A percentile compares a stretch with the other conserved stretches of the same genome.
Evolutionary conservation across 1,284 basidiomycete genomes (phyloP).

Genomic region (Phylloboletellus chloephorus): DNA sequence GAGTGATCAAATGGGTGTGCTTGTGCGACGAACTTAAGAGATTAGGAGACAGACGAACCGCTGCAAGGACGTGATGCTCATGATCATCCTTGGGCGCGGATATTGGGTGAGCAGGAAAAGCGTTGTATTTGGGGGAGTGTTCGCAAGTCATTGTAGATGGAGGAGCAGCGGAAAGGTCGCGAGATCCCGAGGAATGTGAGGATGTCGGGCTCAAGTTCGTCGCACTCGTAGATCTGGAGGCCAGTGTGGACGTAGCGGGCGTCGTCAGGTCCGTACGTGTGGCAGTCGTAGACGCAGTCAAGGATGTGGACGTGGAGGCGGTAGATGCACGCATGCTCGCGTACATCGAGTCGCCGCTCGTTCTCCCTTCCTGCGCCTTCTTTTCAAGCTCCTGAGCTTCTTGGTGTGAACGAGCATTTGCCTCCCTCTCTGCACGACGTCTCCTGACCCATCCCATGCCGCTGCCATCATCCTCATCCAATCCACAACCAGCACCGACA

Average conservation of each 20-base stretch:
- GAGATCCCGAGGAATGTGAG: constrained; percentile 3
- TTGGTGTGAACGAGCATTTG: constrained; percentile 37
- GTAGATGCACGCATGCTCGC: constrained; percentile 25
- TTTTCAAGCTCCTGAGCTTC: constrained; percentile 24
- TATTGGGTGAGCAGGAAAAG: not conserved
- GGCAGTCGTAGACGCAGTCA: constrained; percentile 22
- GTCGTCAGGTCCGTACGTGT: constrained; percentile 19
- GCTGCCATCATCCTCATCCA: constrained; percentile 62
- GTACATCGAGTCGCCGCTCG: constrained; percentile 23
- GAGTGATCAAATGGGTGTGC: constrained; percentile 1
- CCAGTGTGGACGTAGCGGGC: constrained; percentile 18
- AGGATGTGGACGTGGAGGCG: constrained; percentile 23
- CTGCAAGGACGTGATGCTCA: constrained; percentile 22
- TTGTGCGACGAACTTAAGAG: constrained; percentile 10
- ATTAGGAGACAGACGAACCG: constrained; percentile 20
- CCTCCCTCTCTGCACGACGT: constrained; percentile 47
- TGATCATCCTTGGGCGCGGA: constrained; percentile 18
- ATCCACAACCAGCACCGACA: constrained; percentile 19
- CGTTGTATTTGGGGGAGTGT: not conserved
- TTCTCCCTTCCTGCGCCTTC: constrained; percentile 20
- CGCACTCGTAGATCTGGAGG: constrained; percentile 27
- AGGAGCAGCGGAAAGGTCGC: not conserved
- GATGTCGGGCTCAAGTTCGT: constrained; percentile 15
- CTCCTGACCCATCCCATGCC: constrained; percentile 69
- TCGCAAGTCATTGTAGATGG: not conserved